Evolutionary conservation across 441 rosid species (phyloP).

Genomic region (Hura crepitans): DNA sequence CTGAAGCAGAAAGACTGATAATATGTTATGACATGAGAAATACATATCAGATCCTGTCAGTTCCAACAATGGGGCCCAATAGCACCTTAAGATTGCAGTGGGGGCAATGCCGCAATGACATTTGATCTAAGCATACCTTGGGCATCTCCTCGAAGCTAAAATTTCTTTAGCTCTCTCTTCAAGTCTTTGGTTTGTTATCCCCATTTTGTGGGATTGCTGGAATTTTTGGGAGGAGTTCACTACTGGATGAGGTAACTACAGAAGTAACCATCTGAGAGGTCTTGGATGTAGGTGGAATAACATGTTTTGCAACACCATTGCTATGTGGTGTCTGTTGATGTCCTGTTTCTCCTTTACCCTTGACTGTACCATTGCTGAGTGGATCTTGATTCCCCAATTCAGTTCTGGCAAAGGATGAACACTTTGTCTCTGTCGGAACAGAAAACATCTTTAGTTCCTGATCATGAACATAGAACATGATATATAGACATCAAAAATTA

Average conservation of each 20-base stretch:
- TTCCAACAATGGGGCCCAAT: constrained; percentile 25
- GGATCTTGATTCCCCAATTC: constrained; percentile 45
- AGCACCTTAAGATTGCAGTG: constrained; percentile 24
- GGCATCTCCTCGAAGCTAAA: constrained; percentile 23
- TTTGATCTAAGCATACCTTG: constrained; percentile 28
- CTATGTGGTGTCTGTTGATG: constrained; percentile 36
- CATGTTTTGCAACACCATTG: constrained; percentile 42
- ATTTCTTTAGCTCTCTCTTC: constrained; percentile 26
- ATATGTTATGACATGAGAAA: constrained; percentile 22
- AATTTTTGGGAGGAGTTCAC: constrained; percentile 29
- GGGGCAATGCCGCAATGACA: constrained; percentile 25
- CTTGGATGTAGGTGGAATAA: constrained; percentile 30
- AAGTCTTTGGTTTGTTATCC: constrained; percentile 39
- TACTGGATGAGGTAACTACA: constrained; percentile 24
- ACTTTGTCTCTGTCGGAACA: constrained; percentile 50
- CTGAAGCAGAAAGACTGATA: constrained; percentile 24
- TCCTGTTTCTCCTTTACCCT: too few species aligned
- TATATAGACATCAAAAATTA: neutral
- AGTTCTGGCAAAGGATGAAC: constrained; percentile 57
- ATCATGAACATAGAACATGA: neutral
- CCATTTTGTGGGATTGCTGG: constrained; percentile 45
- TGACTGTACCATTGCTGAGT: constrained; percentile 35
- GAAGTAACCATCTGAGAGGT: constrained; percentile 31
- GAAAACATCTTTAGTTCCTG: constrained; percentile 19
- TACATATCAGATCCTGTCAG: constrained; percentile 29